Conservation (phyloP, 192 early-diverging fungal genomes). For the Coemansia sp. region DNA sequence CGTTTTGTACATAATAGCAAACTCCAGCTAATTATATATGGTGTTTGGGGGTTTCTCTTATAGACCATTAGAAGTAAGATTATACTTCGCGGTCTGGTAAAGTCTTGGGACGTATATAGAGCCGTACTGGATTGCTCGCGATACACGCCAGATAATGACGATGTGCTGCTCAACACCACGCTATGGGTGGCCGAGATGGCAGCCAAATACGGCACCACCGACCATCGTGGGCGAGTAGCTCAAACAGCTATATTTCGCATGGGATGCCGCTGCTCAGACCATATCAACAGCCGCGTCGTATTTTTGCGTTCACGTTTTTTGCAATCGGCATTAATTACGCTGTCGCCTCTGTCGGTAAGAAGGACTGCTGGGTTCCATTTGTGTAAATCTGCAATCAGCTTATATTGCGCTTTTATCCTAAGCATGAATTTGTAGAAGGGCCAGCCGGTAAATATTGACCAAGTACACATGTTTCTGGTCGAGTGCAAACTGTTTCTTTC, state of each 20-base stretch:
- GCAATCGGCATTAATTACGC: conserved; percentile 34
- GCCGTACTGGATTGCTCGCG: conserved; percentile 47
- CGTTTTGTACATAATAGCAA: background rate
- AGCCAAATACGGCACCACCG: conserved; percentile 27
- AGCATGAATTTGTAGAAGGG: conserved; percentile 20
- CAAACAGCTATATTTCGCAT: conserved; percentile 43
- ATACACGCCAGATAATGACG: conserved; percentile 39
- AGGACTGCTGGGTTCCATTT: background rate
- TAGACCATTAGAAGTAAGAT: conserved; percentile 24
- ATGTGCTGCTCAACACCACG: conserved; percentile 37
- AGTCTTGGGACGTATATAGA: conserved; percentile 39
- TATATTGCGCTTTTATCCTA: background rate
- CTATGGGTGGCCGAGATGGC: conserved; percentile 43
- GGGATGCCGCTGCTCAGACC: conserved; percentile 38
- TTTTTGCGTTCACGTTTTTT: conserved; percentile 43
- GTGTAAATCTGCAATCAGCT: background rate
- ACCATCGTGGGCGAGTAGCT: conserved; percentile 30
- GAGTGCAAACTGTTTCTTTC: conserved; percentile 35
- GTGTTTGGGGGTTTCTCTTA: background rate
- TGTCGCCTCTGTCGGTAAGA: conserved; percentile 35
- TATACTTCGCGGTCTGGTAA: conserved; percentile 35
- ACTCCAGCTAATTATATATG: background rate
- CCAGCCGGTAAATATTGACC: conserved; percentile 21
- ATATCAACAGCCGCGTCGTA: conserved; percentile 29
- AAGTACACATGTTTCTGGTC: conserved; percentile 39